Base-by-base conservation (phyloP, 306 rosid species). In the Lupinus albus region DNA sequence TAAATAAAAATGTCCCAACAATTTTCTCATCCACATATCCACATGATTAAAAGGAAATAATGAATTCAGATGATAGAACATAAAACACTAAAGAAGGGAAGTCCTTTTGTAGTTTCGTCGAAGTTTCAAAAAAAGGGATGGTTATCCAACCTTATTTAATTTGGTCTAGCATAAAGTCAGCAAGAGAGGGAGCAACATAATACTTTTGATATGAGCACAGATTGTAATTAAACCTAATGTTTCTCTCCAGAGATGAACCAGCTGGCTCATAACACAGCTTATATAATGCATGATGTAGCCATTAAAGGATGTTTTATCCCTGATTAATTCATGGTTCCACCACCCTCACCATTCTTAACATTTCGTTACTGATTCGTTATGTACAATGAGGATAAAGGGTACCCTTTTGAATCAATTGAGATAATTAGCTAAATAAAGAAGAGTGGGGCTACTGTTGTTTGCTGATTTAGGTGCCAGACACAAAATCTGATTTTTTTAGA, bases 251-350 rank as follows among this genome's bases (percentile, higher is more conserved):
- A 57, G 16, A 57, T 16, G 20, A 67, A 45, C 66, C 36, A 70
- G 66, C 66, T 70, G 75, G 66, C 38, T 14, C 42, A 55, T 51
- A 49, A 46, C 41, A 48, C 76, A 48, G 61, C 10, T 11, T 7
- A 25, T 9, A 59, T 48, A 60, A 58, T 17, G 59, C 47, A 33
- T 46, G 67, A 15, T 45, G 66, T 16, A 8, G 57, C 67, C 50
- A 58, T 15, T 36, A 1, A 70, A 57, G 57, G 48, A 45, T 45
- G 11, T 35, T 11, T 70, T 8, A 11, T 28, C 21, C 12, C 6
- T 10, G 58, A 32, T 20, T 20, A 13, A 32, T 20, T 20, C 13
- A 32, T 53, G 59, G 15, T 20, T 42, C 36, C 11, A 20, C 5
- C 8, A 10, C 2, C 15, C 35, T 39, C n/a, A 35, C 28, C 57